These are phyloP conservation scores for Kockovaella imperatae DNA, from an alignment of 768 basidiomycete genomes.

Conservation along the genomic window DNA sequence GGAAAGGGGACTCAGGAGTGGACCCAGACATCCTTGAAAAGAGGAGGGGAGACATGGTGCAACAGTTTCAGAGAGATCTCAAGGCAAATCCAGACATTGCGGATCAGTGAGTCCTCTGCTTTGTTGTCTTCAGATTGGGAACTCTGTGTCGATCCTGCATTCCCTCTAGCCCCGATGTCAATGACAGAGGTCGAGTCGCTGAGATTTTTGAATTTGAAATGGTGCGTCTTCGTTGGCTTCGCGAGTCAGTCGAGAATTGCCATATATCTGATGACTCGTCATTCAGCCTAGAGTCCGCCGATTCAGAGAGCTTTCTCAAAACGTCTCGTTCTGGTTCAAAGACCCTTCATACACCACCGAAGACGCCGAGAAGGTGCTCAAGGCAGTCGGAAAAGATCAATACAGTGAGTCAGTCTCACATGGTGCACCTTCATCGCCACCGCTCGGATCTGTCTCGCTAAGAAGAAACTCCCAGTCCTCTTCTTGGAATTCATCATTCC, in stretches of 20 bases:
- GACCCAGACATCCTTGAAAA: conserved; percentile 1
- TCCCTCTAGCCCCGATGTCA: conserved; percentile 17
- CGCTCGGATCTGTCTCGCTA: too few species aligned
- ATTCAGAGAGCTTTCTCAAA: too few species aligned
- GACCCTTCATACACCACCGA: too few species aligned
- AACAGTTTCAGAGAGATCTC: conserved; percentile 47
- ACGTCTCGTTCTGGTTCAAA: too few species aligned
- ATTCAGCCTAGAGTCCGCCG: too few species aligned
- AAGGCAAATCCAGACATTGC: too few species aligned
- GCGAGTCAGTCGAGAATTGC: background rate
- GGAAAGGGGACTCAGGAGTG: background rate
- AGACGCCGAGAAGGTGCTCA: too few species aligned
- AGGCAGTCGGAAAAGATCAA: too few species aligned
- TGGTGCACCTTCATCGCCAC: too few species aligned
- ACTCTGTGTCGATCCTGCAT: conserved; percentile 2
- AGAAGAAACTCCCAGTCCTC: too few species aligned
- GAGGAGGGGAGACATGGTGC: conserved; percentile 50
- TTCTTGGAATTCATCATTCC: conserved; percentile 1
- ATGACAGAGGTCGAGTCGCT: conserved; percentile 53
- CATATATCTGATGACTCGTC: background rate
- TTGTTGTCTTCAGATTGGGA: background rate
- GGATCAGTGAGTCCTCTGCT: conserved; percentile 16
- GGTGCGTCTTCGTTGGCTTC: conserved; percentile 17
- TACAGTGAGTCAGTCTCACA: too few species aligned
- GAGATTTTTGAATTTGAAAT: conserved; percentile 53